phyloP scores from a whole-genome alignment of 352 stramenopile genomes.

The Phytophthora pistaciae region DNA sequence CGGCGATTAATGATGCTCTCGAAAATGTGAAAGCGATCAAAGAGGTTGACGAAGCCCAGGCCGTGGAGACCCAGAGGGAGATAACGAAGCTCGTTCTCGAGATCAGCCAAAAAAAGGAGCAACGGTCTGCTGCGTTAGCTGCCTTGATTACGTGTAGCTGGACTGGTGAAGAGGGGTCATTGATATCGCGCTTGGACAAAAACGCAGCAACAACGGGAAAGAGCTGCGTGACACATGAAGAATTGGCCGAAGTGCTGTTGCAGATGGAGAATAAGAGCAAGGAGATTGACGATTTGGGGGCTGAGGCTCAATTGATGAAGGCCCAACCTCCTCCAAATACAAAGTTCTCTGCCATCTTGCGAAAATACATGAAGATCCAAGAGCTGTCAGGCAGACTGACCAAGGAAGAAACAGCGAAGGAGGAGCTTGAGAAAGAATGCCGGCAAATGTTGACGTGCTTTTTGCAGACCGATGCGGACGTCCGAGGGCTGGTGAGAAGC shows the following conservation, averaged over 20 bases:
- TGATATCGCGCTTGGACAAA: background rate
- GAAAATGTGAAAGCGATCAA: background rate
- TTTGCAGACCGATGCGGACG: no score
- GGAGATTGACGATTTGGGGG: background rate
- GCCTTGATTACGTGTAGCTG: background rate
- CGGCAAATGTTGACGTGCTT: background rate
- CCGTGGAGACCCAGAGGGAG: background rate
- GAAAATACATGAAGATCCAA: background rate
- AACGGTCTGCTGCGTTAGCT: background rate
- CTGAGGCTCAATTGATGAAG: background rate
- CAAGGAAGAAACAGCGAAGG: background rate
- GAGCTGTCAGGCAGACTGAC: background rate
- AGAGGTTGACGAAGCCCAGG: background rate
- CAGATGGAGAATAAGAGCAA: background rate
- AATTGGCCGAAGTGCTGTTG: background rate
- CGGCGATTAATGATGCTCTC: background rate
- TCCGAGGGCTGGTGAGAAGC: no score
- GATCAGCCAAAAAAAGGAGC: background rate
- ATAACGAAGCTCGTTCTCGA: background rate
- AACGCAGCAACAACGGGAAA: background rate
- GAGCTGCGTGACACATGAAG: background rate
- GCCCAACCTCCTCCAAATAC: background rate
- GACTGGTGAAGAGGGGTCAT: background rate
- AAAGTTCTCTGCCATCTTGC: no score
- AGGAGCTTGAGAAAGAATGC: background rate